phyloP scores from a whole-genome alignment of 1,284 basidiomycete species.

The Rugosomyces carneus region DNA sequence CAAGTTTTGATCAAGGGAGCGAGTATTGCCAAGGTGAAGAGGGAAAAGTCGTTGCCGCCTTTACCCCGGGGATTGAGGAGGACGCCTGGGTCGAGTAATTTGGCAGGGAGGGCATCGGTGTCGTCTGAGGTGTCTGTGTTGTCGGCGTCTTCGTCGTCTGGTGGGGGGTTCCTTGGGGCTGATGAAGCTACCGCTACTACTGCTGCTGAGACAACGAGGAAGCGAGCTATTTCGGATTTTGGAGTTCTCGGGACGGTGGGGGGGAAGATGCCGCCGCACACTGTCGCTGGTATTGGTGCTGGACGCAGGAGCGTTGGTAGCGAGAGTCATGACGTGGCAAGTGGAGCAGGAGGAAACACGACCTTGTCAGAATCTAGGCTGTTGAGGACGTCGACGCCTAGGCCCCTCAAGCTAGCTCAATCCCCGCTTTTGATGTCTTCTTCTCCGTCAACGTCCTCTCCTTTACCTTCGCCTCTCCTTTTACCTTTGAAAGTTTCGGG shows the following conservation, averaged over 20 bases:
- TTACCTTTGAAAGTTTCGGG: slow-evolving; percentile 13
- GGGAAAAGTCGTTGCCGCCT: slow-evolving; percentile 21
- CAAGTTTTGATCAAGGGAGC: neutral
- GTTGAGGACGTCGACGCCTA: slow-evolving; percentile 1
- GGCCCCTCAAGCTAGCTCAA: slow-evolving; percentile 2
- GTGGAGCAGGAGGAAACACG: too few species aligned
- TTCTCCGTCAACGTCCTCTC: slow-evolving; percentile 3
- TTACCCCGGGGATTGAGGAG: slow-evolving; percentile 8
- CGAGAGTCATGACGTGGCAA: neutral
- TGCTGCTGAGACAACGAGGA: neutral
- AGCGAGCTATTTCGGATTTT: neutral
- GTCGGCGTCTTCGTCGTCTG: too few species aligned
- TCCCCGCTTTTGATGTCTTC: slow-evolving; percentile 18
- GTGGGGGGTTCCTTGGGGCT: too few species aligned
- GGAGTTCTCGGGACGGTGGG: too few species aligned
- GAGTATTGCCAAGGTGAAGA: slow-evolving; percentile 14
- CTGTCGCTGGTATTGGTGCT: neutral
- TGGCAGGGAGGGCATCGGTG: neutral
- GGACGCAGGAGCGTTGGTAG: neutral
- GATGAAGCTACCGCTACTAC: neutral
- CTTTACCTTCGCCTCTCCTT: neutral
- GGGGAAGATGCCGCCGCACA: too few species aligned
- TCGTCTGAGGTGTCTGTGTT: too few species aligned
- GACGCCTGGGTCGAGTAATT: slow-evolving; percentile 5
- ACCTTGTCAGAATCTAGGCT: neutral